Percentiles rank a stretch among this genome's conserved stretches.
These are phyloP conservation scores for Neopestalotiopsis sp. DNA, from an alignment of 2,329 filamentous ascomycete genomes.

Conservation along the genomic window DNA sequence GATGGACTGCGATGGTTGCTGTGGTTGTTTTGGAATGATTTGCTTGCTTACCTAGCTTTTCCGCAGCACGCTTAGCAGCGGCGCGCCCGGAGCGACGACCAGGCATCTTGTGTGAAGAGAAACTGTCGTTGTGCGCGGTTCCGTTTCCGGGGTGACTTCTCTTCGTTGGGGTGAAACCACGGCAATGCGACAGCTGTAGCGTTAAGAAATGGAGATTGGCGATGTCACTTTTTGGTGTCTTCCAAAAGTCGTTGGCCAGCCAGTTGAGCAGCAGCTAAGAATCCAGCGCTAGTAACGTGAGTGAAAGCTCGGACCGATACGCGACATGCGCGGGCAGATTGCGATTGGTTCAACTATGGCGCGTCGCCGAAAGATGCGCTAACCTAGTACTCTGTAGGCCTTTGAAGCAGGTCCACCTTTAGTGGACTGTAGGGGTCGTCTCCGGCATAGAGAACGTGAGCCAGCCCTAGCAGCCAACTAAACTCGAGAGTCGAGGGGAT, in stretches of 20 bases:
- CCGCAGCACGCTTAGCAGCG: conserved; percentile 21
- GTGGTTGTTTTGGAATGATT: neutral
- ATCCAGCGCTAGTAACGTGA: neutral
- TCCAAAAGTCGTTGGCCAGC: neutral
- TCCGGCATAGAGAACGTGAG: too few species aligned
- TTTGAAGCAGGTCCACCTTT: too few species aligned
- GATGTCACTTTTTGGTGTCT: conserved; percentile 15
- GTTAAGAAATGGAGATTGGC: neutral
- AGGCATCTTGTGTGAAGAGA: conserved; percentile 8
- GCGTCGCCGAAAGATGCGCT: too few species aligned
- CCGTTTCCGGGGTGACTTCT: neutral
- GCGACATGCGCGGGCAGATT: too few species aligned
- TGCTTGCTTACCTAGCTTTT: conserved; percentile 21
- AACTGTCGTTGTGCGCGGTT: neutral
- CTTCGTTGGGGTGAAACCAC: neutral
- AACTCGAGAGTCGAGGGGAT: too few species aligned
- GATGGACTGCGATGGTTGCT: conserved; percentile 2
- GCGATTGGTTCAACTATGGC: too few species aligned
- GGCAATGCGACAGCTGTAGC: neutral
- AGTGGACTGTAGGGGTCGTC: too few species aligned
- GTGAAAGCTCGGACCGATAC: neutral
- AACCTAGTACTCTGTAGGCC: too few species aligned
- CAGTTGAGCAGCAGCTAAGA: neutral
- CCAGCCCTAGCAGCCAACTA: too few species aligned
- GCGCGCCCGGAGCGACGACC: conserved; percentile 23